Conservation (phyloP, 495 filamentous ascomycete species). For the Hypoxylon crocopeplum region DNA sequence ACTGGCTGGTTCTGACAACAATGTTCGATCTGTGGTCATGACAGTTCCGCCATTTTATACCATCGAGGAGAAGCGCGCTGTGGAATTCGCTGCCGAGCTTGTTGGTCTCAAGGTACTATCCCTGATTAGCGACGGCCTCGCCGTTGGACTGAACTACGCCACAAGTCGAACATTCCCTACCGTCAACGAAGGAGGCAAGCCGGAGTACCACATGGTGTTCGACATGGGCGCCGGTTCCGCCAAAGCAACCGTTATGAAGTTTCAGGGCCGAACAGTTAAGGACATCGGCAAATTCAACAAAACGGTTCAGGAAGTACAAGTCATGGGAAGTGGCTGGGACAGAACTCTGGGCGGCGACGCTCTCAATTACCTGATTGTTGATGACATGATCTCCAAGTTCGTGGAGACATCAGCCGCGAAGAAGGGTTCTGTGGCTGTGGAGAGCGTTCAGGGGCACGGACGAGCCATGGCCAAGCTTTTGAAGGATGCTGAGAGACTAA, state of each 20-base stretch:
- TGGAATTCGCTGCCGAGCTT: slow-evolving; percentile 81
- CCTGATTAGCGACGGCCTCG: slow-evolving; percentile 87
- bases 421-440: slow-evolving; percentile 64
- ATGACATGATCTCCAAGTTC: slow-evolving; percentile 86
- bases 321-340: slow-evolving; percentile 88
- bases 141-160: slow-evolving; percentile 94
- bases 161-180: slow-evolving; percentile 87
- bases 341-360: slow-evolving; percentile 87
- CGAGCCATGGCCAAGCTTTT: slow-evolving; percentile 85
- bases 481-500: slow-evolving; percentile 87
- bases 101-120: slow-evolving; percentile 86
- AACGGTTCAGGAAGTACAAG: slow-evolving; percentile 90
- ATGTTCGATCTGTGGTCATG: slow-evolving; percentile 81
- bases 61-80: slow-evolving; percentile 82
- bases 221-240: slow-evolving; percentile 99
- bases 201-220: slow-evolving; percentile 91
- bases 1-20: slow-evolving; percentile 78
- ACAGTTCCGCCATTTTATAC: slow-evolving; percentile 94
- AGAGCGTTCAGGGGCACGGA: slow-evolving; percentile 73
- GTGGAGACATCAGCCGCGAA: slow-evolving; percentile 73
- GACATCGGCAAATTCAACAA: slow-evolving; percentile 95
- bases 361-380: slow-evolving; percentile 83
- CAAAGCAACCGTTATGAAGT: slow-evolving; percentile 89
- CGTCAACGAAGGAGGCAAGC: slow-evolving; percentile 81
- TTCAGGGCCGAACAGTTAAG: slow-evolving; percentile 89